Evolutionary conservation across 2,329 filamentous ascomycete genomes (phyloP).

Genomic region (Cladosporium colombiae): DNA sequence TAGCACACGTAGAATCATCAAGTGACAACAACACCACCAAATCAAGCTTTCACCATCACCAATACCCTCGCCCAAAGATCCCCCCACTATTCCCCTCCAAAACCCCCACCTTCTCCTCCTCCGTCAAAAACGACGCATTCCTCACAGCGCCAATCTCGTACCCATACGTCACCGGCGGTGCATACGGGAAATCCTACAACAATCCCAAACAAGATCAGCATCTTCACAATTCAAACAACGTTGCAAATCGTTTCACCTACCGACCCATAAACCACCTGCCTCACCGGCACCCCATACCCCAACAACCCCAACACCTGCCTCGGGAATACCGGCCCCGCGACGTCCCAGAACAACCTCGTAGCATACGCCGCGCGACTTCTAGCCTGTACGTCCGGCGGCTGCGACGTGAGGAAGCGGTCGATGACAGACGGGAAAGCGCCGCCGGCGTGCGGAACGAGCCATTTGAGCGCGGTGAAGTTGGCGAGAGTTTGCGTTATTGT

Average conservation of each 20-base stretch:
- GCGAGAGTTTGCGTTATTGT: conserved; percentile 47
- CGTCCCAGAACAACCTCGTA: conserved; percentile 33
- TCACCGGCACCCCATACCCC: conserved; percentile 34
- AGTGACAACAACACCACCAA: not conserved
- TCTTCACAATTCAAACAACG: too few relatives aligned
- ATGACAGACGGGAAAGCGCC: conserved; percentile 45
- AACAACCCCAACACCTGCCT: conserved; percentile 40
- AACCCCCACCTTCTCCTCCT: conserved; percentile 18
- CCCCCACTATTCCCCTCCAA: conserved; percentile 14
- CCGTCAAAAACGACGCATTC: conserved; percentile 18
- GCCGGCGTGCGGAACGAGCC: conserved; percentile 49
- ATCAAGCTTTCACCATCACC: not conserved
- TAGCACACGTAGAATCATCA: not conserved
- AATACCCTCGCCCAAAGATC: not conserved
- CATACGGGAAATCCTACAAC: conserved; percentile 22
- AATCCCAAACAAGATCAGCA: not conserved
- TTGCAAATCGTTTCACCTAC: conserved; percentile 25
- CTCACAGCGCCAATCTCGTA: conserved; percentile 19
- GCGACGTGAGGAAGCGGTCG: conserved; percentile 43
- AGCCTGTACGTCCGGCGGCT: conserved; percentile 26
- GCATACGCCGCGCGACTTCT: conserved; percentile 27
- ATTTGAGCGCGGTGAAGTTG: conserved; percentile 46
- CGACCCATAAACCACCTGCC: conserved; percentile 41
- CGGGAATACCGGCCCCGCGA: conserved; percentile 41
- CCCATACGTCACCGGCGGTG: conserved; percentile 16